These are phyloP conservation scores for Flaveria robusta DNA, from an alignment of 129 eudicot species.

Conservation along the genomic window DNA sequence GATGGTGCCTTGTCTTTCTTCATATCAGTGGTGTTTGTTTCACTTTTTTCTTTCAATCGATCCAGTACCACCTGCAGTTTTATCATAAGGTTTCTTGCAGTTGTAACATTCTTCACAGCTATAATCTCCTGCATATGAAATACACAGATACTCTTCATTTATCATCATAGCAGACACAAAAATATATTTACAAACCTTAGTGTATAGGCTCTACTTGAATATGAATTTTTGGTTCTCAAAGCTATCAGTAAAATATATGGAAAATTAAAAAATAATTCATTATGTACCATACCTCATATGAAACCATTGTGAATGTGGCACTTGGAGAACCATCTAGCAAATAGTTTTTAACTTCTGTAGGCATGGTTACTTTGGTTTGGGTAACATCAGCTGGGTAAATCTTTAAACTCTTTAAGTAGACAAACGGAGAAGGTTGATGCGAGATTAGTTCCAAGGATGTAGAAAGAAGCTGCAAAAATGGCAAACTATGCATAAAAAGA, in stretches of 20 bases:
- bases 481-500: not conserved
- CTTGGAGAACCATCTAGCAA: constrained; percentile 12
- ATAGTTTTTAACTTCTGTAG: not conserved
- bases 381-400: not conserved
- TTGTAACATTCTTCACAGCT: not conserved
- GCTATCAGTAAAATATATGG: not conserved
- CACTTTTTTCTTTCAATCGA: not conserved
- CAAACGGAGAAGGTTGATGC: constrained; percentile 13
- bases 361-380: not conserved
- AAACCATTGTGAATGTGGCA: constrained; percentile 2
- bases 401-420: constrained; percentile 3
- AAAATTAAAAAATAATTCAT: not conserved
- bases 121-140: not conserved
- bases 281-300: not conserved
- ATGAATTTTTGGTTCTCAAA: not conserved
- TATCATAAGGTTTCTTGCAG: not conserved
- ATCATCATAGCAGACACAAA: not conserved
- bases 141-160: not conserved
- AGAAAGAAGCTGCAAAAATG: not conserved
- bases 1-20: not conserved
- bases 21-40: not conserved
- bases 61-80: not conserved
- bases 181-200: too few species aligned
- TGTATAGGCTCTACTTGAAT: not conserved
- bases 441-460: not conserved